Percentiles rank a stretch among this genome's conserved stretches.
Evolutionary conservation across 768 basidiomycete species (phyloP).

Genomic region (Lentinula aciculospora): DNA sequence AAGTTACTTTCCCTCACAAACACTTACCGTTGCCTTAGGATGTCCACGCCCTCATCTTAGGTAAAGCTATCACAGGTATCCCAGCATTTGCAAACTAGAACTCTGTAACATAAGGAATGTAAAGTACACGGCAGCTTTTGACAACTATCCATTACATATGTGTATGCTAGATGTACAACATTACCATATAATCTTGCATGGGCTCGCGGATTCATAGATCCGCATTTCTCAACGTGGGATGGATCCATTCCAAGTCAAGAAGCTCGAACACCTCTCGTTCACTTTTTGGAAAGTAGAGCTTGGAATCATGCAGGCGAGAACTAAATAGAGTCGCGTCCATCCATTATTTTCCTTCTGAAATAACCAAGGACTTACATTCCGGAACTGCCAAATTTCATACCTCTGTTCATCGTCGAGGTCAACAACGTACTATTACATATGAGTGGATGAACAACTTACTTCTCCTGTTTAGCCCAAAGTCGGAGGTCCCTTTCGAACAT

Average conservation of each 20-base stretch:
- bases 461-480: slow-evolving; percentile 57
- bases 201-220: slow-evolving; percentile 35
- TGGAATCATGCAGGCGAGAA: slow-evolving; percentile 60
- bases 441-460: slow-evolving; percentile 25
- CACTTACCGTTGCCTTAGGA: slow-evolving; percentile 43
- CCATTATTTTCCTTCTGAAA: neutral
- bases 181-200: no score
- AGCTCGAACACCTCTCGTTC: slow-evolving; percentile 72
- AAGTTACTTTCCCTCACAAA: neutral
- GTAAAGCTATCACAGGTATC: slow-evolving; percentile 88
- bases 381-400: slow-evolving; percentile 80
- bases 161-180: neutral
- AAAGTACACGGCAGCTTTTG: no score
- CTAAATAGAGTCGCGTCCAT: slow-evolving; percentile 23
- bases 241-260: slow-evolving; percentile 64
- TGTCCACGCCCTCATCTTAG: slow-evolving; percentile 87
- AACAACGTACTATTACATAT: neutral
- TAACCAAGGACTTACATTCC: slow-evolving; percentile 54
- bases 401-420: slow-evolving; percentile 30
- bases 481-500: slow-evolving; percentile 88
- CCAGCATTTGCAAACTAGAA: slow-evolving; percentile 70
- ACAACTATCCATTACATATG: neutral
- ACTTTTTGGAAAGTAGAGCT: slow-evolving; percentile 49
- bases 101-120: neutral
- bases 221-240: slow-evolving; percentile 69